Percentiles rank a stretch among this genome's conserved stretches.
Evolutionary conservation across 306 rosid genomes (phyloP).

Genomic region (Lathyrus sativus): DNA sequence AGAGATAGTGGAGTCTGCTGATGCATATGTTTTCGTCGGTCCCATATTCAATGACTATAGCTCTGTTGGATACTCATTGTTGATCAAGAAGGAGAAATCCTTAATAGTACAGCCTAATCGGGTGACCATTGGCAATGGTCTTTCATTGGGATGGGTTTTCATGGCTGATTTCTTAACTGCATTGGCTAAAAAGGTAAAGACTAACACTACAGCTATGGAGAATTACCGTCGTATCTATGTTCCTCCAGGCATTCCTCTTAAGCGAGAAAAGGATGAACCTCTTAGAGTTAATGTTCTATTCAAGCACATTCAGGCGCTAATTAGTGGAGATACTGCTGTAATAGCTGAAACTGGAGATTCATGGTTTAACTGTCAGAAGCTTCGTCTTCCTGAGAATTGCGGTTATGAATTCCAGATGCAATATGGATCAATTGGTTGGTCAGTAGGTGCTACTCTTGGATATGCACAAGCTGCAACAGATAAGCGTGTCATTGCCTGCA

Average conservation of each 20-base stretch:
- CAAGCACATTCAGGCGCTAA: constrained; percentile 71
- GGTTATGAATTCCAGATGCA: constrained; percentile 96
- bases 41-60: constrained; percentile 88
- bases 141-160: constrained; percentile 82
- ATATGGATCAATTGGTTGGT: constrained; percentile 96
- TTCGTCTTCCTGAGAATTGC: constrained; percentile 75
- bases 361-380: constrained; percentile 94
- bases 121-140: constrained; percentile 81
- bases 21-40: constrained; percentile 85
- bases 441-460: constrained; percentile 92
- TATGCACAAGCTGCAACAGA: constrained; percentile 80
- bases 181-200: constrained; percentile 68
- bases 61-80: constrained; percentile 87
- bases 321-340: constrained; percentile 62
- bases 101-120: constrained; percentile 69
- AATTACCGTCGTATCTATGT: constrained; percentile 72
- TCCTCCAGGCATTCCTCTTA: constrained; percentile 66
- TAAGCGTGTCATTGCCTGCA: constrained; percentile 82
- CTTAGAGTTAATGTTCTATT: constrained; percentile 80
- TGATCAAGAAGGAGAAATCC: constrained; percentile 73
- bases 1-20: constrained; percentile 88
- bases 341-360: constrained; percentile 92
- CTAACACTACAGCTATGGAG: constrained; percentile 63
- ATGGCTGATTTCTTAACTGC: constrained; percentile 77
- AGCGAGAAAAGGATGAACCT: constrained; percentile 56